Percentiles rank a stretch among this genome's conserved stretches.
Conservation (phyloP, 208 protist genomes). For the Blechomonas ayalai region DNA sequence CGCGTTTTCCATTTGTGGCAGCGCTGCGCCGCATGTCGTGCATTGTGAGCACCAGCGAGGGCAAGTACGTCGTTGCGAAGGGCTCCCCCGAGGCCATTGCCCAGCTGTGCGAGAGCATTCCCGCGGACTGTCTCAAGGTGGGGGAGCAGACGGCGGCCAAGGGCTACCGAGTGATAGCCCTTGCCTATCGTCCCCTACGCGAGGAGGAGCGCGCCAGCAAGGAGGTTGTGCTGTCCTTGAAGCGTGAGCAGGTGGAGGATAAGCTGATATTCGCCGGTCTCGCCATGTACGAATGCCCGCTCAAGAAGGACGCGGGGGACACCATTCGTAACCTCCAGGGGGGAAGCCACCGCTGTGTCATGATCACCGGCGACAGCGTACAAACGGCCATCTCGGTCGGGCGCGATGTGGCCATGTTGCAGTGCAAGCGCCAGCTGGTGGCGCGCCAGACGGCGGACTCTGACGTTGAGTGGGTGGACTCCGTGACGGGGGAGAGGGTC, state of each 20-base stretch:
- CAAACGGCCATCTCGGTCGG: slow-evolving; percentile 97
- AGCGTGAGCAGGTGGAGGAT: slow-evolving; percentile 85
- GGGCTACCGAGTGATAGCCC: slow-evolving; percentile 96
- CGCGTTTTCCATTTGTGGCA: slow-evolving; percentile 93
- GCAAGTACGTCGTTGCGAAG: slow-evolving; percentile 87
- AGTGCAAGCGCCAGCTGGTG: slow-evolving; percentile 57
- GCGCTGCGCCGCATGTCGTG: slow-evolving; percentile 95
- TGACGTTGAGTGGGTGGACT: slow-evolving; percentile 54
- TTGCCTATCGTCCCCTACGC: slow-evolving; percentile 86
- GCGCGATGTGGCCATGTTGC: slow-evolving; percentile 79
- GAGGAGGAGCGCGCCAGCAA: slow-evolving; percentile 34
- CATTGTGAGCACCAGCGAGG: slow-evolving; percentile 55
- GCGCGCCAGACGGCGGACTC: slow-evolving; percentile 14
- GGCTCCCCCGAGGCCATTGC: slow-evolving; percentile 95
- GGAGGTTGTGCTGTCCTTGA: slow-evolving; percentile 36
- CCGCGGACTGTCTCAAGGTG: slow-evolving; percentile 73
- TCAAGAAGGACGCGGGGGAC: slow-evolving; percentile 89
- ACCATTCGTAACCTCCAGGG: slow-evolving; percentile 81
- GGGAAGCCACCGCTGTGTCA: slow-evolving; percentile 87
- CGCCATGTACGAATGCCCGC: slow-evolving; percentile 92
- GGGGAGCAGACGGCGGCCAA: slow-evolving; percentile 75
- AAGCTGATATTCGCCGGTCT: slow-evolving; percentile 95
- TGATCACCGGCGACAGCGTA: slow-evolving; percentile 98
- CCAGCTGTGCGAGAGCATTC: slow-evolving; percentile 72
- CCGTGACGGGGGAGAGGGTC: slow-evolving; percentile 27